Base-by-base conservation (phyloP, 2,329 filamentous ascomycete species). In the Trichothecium sympodiale region DNA sequence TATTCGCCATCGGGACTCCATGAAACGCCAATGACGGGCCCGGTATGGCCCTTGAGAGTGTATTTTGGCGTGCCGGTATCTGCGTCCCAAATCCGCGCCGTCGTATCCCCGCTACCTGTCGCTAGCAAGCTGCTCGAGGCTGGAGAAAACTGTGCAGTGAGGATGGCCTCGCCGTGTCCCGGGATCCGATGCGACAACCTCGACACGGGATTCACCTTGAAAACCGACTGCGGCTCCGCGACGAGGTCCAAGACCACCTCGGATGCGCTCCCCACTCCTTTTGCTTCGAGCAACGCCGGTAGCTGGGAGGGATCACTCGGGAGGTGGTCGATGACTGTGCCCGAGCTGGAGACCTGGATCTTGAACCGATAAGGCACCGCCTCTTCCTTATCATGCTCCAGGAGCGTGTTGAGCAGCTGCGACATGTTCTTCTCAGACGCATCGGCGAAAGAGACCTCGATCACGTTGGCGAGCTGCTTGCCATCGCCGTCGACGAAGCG, bases 71-170 rank as follows among this genome's bases (percentile, higher is more conserved):
- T 95, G 33, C 88, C 88, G 0, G 87, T 95, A 50, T 95, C 85
- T 33, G 86, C 88, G 51, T 98, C 88, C 86, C 86, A 95, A 62
- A 96, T 80, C 38, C 89, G 69, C 1, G 88, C 89, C 2, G 88
- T 95, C 46, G 82, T 82, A 52, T 98, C 91, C 32, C 91, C 91
- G 41, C 82, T 86, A 1, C 89, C 91, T 2, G 85, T 94, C 0
- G 87, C 88, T 57, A 95, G 71, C 39, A 80, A 71, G 9, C 77
- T 77, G 17, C 83, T 89, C 6, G 74, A 77, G 27, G 74, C 71
- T 0, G 89, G 89, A 1, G 83, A 91, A 57, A 95, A 96, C 28
- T 88, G 78, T 3, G 83, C 80, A 20, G 83, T 75, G 16, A 96
- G 67, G 46, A 96, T 96, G 3, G 88, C 80, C 56, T 94, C 83